Evolutionary conservation across 2,329 filamentous ascomycete genomes (phyloP).

Genomic region (Aschersonia sp.): DNA sequence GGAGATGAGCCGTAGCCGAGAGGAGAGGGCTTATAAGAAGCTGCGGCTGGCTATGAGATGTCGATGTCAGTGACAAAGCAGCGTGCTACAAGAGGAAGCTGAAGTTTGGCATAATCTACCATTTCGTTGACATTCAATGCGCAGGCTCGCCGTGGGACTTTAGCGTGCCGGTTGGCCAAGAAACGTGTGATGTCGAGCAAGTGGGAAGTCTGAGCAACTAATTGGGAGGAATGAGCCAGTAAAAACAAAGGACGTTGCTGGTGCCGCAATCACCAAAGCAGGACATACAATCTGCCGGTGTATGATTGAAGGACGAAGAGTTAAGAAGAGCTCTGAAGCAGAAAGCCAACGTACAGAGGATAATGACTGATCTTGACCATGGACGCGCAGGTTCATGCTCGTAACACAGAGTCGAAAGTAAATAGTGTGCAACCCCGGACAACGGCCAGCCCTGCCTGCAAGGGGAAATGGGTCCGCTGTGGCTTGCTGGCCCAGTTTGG

Average conservation of each 20-base stretch:
- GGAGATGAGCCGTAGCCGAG: slow-evolving; percentile 54
- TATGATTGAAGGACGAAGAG: no score
- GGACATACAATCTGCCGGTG: no score
- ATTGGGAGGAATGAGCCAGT: not conserved
- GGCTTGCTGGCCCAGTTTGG: not conserved
- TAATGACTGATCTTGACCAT: no score
- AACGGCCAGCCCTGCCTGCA: not conserved
- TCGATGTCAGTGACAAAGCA: slow-evolving; percentile 6
- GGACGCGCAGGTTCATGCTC: no score
- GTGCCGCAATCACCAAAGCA: no score
- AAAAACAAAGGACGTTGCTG: not conserved
- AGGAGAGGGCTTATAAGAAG: slow-evolving; percentile 56
- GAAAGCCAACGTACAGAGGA: no score
- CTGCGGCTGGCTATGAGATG: slow-evolving; percentile 31
- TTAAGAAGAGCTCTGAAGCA: no score
- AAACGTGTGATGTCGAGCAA: slow-evolving; percentile 3
- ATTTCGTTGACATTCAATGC: slow-evolving; percentile 9
- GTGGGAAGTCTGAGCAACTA: not conserved
- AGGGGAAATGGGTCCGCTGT: not conserved
- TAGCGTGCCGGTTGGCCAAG: slow-evolving; percentile 8
- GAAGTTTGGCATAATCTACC: slow-evolving; percentile 11
- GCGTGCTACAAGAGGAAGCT: slow-evolving; percentile 1
- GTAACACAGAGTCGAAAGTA: not conserved
- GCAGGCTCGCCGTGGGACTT: not conserved
- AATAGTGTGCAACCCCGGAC: not conserved